Conservation (phyloP, 2,329 filamentous ascomycete species). For the Polytolypa hystricis region DNA sequence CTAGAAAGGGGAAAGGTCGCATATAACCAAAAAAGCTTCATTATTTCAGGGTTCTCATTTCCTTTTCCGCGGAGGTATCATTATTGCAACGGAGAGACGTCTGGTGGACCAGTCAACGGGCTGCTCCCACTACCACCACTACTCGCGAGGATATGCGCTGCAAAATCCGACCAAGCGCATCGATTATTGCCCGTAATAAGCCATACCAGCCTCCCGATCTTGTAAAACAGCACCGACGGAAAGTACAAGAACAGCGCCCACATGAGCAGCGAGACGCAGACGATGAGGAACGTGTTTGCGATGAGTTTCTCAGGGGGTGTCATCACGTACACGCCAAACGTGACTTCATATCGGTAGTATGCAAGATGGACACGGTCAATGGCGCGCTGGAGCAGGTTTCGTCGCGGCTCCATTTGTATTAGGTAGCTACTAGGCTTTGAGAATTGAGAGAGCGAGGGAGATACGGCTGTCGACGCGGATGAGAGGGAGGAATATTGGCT, state of each 20-base stretch:
- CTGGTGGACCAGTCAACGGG: no score
- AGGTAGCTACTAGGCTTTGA: no score
- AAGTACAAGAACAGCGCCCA: slow-evolving; percentile 29
- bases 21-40: no score
- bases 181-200: slow-evolving; percentile 27
- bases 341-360: slow-evolving; percentile 39
- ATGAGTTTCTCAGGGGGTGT: slow-evolving; percentile 33
- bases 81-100: no score
- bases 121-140: no score
- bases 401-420: no score
- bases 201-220: slow-evolving; percentile 25
- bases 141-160: no score
- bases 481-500: slow-evolving; percentile 1
- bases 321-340: slow-evolving; percentile 35
- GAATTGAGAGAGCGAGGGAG: background rate
- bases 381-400: slow-evolving; percentile 18
- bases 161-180: no score
- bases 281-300: slow-evolving; percentile 30
- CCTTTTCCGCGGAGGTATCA: no score
- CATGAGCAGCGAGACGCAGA: slow-evolving; percentile 23
- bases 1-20: no score
- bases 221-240: slow-evolving; percentile 26
- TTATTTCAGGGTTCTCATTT: no score
- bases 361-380: slow-evolving; percentile 27
- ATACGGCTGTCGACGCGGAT: background rate